Base-by-base conservation (phyloP, 2,329 filamentous ascomycete species). In the Huntiella omanensis region DNA sequence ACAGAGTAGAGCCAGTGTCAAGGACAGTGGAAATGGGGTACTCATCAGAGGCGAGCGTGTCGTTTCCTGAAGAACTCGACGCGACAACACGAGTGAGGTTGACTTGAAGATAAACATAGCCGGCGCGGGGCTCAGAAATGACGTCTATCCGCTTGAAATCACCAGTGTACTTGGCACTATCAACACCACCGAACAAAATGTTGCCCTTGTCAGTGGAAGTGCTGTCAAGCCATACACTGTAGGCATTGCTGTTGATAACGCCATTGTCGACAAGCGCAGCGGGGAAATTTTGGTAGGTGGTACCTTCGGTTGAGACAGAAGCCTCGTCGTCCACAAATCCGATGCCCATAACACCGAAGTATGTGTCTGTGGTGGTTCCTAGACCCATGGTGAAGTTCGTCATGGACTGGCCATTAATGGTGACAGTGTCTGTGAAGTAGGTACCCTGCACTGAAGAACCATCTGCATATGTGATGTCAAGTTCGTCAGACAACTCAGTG, bases 101-200 rank as follows among this genome's bases (percentile, higher is more conserved):
- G 4, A 75, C 67, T 3, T 59, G 55, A 50, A 74, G 73, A 5
- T 70, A 64, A 17, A 61, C 63, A 49, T 62, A 68, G 45, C 54
- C 52, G 43, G 65, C 44, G 43, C 65, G 44, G 41, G 64, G 58
- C 53, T 75, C 47, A 11, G 52, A 46, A 4, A 60, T 63, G 50
- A 85, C 66, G 12, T 77, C 66, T 22, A 86, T 64, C 4, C 68
- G 71, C 40, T 68, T 66, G 32, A 87, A 65, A 2, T 71, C 59
- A 41, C 81, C 82, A 0, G 66, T 58, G 60, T 76, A 91, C 57
- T 87, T 87, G 49, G 69, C 71, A 0, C 74, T 82, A 57, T 88
- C 82, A 49, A 87, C 75, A n/a, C 81, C 83, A 35, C 83, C 83
- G 53, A 88, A 91, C 1, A 88, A 64, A 50, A 88, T 78, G 53